Conservation (phyloP, 805 yeast genomes). For the Barnettozyma californica region DNA sequence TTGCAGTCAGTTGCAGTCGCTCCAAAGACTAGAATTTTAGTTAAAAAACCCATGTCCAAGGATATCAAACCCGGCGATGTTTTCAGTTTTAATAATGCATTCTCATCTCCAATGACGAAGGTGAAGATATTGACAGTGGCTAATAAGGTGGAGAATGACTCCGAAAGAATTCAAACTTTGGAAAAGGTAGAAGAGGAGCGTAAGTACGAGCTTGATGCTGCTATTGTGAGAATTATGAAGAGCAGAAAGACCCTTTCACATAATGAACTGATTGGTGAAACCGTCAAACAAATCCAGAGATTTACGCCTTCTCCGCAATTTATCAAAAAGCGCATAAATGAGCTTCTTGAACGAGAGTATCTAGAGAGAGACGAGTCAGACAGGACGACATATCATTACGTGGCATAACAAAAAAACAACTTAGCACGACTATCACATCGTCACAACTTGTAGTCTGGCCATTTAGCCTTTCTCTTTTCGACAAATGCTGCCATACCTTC, state of each 20-base stretch:
- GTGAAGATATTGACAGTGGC: slow-evolving; percentile 68
- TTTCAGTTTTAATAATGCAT: slow-evolving; percentile 63
- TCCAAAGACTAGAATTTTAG: slow-evolving; percentile 69
- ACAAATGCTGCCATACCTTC: slow-evolving; percentile 49
- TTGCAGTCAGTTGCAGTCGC: slow-evolving; percentile 82
- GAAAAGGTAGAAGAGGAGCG: slow-evolving; percentile 58
- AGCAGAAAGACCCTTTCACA: slow-evolving; percentile 57
- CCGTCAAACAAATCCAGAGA: slow-evolving; percentile 54
- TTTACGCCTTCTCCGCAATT: slow-evolving; percentile 65
- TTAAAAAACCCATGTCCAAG: slow-evolving; percentile 69
- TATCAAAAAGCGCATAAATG: slow-evolving; percentile 70
- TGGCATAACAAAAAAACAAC: slow-evolving; percentile 47
- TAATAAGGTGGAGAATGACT: slow-evolving; percentile 43
- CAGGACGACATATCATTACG: slow-evolving; percentile 55
- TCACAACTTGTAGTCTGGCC: slow-evolving; percentile 15
- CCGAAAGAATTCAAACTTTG: slow-evolving; percentile 38
- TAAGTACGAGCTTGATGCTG: slow-evolving; percentile 70
- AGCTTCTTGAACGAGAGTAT: slow-evolving; percentile 75
- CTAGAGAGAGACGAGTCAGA: slow-evolving; percentile 64
- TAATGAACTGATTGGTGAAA: slow-evolving; percentile 62
- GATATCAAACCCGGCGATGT: slow-evolving; percentile 59
- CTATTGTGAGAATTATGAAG: slow-evolving; percentile 85
- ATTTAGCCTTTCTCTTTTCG: slow-evolving; percentile 38
- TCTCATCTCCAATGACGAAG: slow-evolving; percentile 60
- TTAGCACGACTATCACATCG: slow-evolving; percentile 5